phyloP scores from a whole-genome alignment of 441 rosid genomes.

The Mallotus repandus region DNA sequence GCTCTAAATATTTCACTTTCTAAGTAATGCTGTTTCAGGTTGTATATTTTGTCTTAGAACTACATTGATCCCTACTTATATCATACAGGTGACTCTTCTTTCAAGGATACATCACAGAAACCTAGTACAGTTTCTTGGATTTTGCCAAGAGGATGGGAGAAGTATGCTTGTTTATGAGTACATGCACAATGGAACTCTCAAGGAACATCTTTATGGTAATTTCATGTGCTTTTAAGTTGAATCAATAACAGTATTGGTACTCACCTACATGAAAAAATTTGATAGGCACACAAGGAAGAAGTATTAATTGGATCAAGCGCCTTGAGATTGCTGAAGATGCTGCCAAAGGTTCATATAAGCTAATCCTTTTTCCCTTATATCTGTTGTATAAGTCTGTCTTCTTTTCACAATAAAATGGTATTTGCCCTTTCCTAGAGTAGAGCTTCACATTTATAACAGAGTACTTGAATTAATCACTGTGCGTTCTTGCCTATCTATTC shows the following conservation, averaged over 20 bases:
- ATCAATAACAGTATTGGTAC: slow-evolving; percentile 12
- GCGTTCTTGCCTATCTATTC: slow-evolving; percentile 21
- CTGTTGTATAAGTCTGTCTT: not conserved
- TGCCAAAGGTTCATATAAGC: slow-evolving; percentile 58
- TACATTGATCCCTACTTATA: slow-evolving; percentile 4
- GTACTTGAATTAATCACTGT: not conserved
- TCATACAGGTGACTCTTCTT: slow-evolving; percentile 74
- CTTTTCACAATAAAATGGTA: not conserved
- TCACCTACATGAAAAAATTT: slow-evolving; percentile 18
- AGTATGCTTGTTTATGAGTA: slow-evolving; percentile 89
- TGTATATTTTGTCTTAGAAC: slow-evolving; percentile 1
- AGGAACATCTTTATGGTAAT: slow-evolving; percentile 94
- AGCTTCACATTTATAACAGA: slow-evolving; percentile 7
- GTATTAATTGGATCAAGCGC: slow-evolving; percentile 85
- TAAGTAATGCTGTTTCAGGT: slow-evolving; percentile 2
- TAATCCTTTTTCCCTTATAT: not conserved
- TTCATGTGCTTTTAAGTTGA: slow-evolving; percentile 8
- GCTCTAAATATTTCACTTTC: not conserved
- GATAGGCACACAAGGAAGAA: slow-evolving; percentile 56
- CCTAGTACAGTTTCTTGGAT: slow-evolving; percentile 94
- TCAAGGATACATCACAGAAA: slow-evolving; percentile 98
- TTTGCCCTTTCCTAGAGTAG: slow-evolving; percentile 2
- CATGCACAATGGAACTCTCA: slow-evolving; percentile 95
- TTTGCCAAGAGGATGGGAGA: slow-evolving; percentile 90
- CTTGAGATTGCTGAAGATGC: slow-evolving; percentile 97